Evolutionary conservation across 2,329 filamentous ascomycete species (phyloP).

Genomic region (Metarhizium anisopliae): DNA sequence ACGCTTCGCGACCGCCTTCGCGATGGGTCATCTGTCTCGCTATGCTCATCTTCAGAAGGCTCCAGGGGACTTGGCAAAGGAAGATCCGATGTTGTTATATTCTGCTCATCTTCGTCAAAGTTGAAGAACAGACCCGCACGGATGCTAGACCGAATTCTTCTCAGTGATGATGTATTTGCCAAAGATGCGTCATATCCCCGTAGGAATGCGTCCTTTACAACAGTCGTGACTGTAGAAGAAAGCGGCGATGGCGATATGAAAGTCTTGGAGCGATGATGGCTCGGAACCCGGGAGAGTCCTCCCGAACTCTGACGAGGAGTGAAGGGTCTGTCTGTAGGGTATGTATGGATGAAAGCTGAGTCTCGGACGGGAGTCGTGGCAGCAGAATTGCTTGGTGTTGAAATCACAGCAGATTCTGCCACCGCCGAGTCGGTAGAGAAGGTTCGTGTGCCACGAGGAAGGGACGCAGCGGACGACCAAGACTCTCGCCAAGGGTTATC

Average conservation of each 20-base stretch:
- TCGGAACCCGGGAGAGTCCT: conserved; percentile 18
- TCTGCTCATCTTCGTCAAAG: conserved; percentile 29
- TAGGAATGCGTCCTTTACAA: conserved; percentile 47
- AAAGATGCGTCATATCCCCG: conserved; percentile 32
- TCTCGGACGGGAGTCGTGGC: conserved; percentile 24
- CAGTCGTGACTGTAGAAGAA: conserved; percentile 49
- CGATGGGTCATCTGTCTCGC: conserved; percentile 10
- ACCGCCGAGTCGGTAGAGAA: conserved; percentile 27
- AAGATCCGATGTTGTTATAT: conserved; percentile 18
- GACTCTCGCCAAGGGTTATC: conserved; percentile 34
- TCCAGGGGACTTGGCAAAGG: conserved; percentile 13
- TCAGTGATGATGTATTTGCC: conserved; percentile 33
- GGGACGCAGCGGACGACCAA: conserved; percentile 19
- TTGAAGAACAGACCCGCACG: conserved; percentile 47
- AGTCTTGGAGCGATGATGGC: conserved; percentile 28
- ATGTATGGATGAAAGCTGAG: conserved; percentile 11
- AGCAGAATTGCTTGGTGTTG: conserved; percentile 18
- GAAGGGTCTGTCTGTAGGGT: conserved; percentile 16
- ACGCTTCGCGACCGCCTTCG: conserved; percentile 28
- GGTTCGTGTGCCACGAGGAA: conserved; percentile 26
- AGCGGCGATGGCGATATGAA: conserved; percentile 52
- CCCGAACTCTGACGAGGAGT: conserved; percentile 19
- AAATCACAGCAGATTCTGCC: conserved; percentile 14
- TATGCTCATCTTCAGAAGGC: conserved; percentile 10
- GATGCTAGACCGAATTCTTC: conserved; percentile 40